phyloP scores from a whole-genome alignment of 2,329 filamentous ascomycete genomes.

The Monosporascus sp. region DNA sequence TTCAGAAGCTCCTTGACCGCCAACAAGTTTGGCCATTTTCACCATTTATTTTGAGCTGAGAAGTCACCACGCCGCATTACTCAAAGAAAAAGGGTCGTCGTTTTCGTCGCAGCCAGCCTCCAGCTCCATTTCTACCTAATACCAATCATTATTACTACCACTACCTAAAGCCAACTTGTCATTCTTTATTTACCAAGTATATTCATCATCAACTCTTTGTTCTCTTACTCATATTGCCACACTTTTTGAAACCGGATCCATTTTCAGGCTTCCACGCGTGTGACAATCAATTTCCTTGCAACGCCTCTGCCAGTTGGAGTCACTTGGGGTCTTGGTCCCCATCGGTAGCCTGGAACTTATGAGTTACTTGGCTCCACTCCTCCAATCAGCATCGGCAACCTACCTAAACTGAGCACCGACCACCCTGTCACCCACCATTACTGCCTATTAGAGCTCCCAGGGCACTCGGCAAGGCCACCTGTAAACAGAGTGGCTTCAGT shows the following conservation, averaged over 20 bases:
- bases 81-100: conserved; percentile 4
- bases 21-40: conserved; percentile 2
- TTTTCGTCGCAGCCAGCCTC: not conserved
- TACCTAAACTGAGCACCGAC: conserved; percentile 7
- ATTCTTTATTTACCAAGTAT: conserved; percentile 9
- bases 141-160: not conserved
- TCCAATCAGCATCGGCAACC: conserved; percentile 11
- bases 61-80: conserved; percentile 8
- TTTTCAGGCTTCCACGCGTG: conserved; percentile 25
- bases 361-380: conserved; percentile 13
- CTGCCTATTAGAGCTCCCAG: no score
- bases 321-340: conserved; percentile 13
- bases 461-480: conserved; percentile 17
- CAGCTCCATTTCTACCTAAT: conserved; percentile 5
- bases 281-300: conserved; percentile 19
- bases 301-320: conserved; percentile 19
- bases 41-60: not conserved
- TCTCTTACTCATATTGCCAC: conserved; percentile 23
- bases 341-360: conserved; percentile 1
- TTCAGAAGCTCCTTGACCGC: conserved; percentile 6
- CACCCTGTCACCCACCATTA: conserved; percentile 6
- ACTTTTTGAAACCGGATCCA: conserved; percentile 22
- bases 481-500: conserved; percentile 18
- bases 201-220: conserved; percentile 3
- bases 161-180: not conserved